These are phyloP conservation scores for Anthracocystis walkeri DNA, from an alignment of 1,284 basidiomycete species.

Conservation along the genomic window DNA sequence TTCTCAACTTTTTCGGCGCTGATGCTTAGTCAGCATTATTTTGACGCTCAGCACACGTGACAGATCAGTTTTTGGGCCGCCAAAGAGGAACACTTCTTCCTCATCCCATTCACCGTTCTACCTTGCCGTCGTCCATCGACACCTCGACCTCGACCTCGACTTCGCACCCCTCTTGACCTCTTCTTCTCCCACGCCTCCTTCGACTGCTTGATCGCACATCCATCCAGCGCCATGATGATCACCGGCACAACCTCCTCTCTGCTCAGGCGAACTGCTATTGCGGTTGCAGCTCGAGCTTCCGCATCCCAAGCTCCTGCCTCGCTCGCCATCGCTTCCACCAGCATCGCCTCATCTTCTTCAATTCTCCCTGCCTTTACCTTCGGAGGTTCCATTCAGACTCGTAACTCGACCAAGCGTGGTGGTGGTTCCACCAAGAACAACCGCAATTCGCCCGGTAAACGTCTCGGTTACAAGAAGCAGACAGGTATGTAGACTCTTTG, in stretches of 20 bases:
- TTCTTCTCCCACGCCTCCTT: not conserved
- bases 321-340: conserved; percentile 52
- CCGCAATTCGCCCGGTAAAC: conserved; percentile 67
- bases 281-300: conserved; percentile 27
- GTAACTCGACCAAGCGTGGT: conserved; percentile 69
- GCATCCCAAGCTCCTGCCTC: conserved; percentile 43
- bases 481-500: conserved; percentile 27
- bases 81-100: not conserved
- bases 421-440: conserved; percentile 69
- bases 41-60: conserved; percentile 17
- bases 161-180: not conserved
- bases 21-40: conserved; percentile 24
- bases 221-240: conserved; percentile 22
- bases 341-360: conserved; percentile 16
- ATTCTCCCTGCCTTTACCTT: conserved; percentile 60
- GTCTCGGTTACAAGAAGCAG: conserved; percentile 67
- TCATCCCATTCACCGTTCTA: not conserved
- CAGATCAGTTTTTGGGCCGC: conserved; percentile 23
- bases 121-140: not conserved
- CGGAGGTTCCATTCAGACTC: conserved; percentile 64
- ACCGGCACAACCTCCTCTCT: conserved; percentile 26
- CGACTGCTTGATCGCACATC: not conserved
- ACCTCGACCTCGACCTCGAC: not conserved
- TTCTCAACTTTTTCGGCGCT: conserved; percentile 26
- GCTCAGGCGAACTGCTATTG: conserved; percentile 35